A percentile compares a stretch with the other conserved stretches of the same genome.
phyloP scores from a whole-genome alignment of 202 grass and related monocot species.

The Hordeum pubiflorum region DNA sequence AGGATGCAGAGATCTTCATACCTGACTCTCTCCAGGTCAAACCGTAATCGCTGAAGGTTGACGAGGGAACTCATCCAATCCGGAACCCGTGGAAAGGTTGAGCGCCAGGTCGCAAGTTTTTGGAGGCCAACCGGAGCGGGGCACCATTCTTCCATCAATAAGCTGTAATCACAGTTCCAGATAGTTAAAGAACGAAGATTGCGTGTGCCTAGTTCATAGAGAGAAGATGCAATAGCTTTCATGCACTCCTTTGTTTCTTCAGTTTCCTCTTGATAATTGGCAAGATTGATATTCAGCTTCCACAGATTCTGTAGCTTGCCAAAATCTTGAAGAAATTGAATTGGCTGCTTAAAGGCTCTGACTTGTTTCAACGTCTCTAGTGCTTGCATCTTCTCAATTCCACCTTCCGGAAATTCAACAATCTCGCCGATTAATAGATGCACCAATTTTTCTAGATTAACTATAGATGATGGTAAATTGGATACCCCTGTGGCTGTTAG shows the following conservation, averaged over 20 bases:
- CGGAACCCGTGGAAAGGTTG: background rate
- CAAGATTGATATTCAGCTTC: background rate
- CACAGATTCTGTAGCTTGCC: background rate
- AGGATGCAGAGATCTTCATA: background rate
- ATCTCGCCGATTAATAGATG: background rate
- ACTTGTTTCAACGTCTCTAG: background rate
- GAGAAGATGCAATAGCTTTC: background rate
- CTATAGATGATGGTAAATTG: background rate
- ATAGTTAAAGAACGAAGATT: background rate
- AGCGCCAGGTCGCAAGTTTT: background rate
- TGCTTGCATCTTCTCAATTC: background rate
- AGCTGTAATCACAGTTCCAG: background rate
- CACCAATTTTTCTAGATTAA: background rate
- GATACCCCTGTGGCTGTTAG: background rate
- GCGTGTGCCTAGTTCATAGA: background rate
- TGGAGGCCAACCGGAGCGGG: background rate
- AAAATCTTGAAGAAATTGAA: background rate
- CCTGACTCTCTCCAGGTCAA: background rate
- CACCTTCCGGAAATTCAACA: background rate
- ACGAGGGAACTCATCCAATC: background rate
- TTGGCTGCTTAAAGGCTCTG: background rate
- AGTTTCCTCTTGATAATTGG: background rate
- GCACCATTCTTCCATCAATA: background rate
- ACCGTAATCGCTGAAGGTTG: background rate
- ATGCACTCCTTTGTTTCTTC: background rate